Conservation (phyloP, 83 land plant species). For the Diphasiastrum complanatum region DNA sequence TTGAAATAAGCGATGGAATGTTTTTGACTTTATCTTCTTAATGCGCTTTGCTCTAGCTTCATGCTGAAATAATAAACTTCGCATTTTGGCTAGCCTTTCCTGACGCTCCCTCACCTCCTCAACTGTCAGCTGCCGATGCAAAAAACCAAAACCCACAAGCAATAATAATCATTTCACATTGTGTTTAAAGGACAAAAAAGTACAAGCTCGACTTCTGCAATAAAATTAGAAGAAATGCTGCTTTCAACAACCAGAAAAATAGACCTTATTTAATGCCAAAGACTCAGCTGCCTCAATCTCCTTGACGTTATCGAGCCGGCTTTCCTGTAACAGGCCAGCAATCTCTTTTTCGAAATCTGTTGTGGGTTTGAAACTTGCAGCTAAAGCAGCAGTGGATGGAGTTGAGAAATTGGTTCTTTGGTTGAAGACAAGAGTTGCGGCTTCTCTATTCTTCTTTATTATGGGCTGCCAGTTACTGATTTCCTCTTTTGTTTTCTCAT, state of each 20-base stretch:
- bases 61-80: constrained; percentile 65
- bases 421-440: constrained; percentile 58
- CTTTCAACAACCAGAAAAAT: constrained; percentile 5
- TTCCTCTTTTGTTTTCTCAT: constrained; percentile 64
- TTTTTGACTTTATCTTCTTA: constrained; percentile 81
- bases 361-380: constrained; percentile 57
- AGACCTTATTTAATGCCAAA: constrained; percentile 78
- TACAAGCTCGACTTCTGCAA: neutral
- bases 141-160: neutral
- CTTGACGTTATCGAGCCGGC: constrained; percentile 49
- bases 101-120: constrained; percentile 70
- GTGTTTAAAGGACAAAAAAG: neutral
- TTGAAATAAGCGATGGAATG: constrained; percentile 65
- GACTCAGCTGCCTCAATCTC: constrained; percentile 57
- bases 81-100: constrained; percentile 79
- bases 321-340: constrained; percentile 41
- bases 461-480: constrained; percentile 77
- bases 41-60: constrained; percentile 71
- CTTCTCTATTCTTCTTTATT: constrained; percentile 83
- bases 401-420: constrained; percentile 38
- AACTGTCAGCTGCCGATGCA: constrained; percentile 49
- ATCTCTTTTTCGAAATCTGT: constrained; percentile 82
- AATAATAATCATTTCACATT: constrained; percentile 6
- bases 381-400: constrained; percentile 58
- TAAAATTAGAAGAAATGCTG: neutral